Percentiles rank a stretch among this genome's conserved stretches.
Evolutionary conservation across 305 asterid genomes (phyloP).

Genomic region (Fraxinus baroniana): DNA sequence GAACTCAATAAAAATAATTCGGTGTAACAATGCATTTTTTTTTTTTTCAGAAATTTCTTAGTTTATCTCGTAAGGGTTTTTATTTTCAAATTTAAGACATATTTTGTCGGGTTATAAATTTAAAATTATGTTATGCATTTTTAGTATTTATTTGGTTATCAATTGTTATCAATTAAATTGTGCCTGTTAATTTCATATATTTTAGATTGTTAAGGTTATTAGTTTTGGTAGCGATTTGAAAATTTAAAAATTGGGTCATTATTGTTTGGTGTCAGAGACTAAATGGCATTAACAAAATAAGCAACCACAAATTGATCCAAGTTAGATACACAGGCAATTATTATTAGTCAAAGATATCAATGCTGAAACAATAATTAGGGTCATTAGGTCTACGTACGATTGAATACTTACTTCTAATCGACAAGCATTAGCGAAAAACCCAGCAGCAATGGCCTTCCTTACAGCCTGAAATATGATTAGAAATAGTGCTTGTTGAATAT

Average conservation of each 20-base stretch:
- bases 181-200: too few species aligned
- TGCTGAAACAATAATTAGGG: neutral
- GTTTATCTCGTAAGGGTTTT: too few species aligned
- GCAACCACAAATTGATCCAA: slow-evolving; percentile 21
- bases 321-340: slow-evolving; percentile 3
- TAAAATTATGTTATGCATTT: too few species aligned
- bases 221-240: too few species aligned
- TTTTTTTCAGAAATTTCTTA: too few species aligned
- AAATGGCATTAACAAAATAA: slow-evolving; percentile 52
- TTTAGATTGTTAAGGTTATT: slow-evolving; percentile 27
- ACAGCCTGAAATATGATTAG: slow-evolving; percentile 55
- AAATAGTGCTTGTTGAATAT: neutral
- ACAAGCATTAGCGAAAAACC: slow-evolving; percentile 92
- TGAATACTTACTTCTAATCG: slow-evolving; percentile 73
- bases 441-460: slow-evolving; percentile 84
- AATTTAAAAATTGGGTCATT: too few species aligned
- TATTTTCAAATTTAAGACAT: too few species aligned
- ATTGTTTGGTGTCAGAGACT: slow-evolving; percentile 30
- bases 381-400: neutral
- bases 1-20: too few species aligned
- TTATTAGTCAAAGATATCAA: neutral
- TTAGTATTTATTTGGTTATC: too few species aligned
- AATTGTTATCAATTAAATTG: too few species aligned
- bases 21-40: too few species aligned
- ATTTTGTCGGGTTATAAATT: too few species aligned